These are phyloP conservation scores for Sanguinoderma infundibulare DNA, from an alignment of 1,284 basidiomycete genomes.

Conservation along the genomic window DNA sequence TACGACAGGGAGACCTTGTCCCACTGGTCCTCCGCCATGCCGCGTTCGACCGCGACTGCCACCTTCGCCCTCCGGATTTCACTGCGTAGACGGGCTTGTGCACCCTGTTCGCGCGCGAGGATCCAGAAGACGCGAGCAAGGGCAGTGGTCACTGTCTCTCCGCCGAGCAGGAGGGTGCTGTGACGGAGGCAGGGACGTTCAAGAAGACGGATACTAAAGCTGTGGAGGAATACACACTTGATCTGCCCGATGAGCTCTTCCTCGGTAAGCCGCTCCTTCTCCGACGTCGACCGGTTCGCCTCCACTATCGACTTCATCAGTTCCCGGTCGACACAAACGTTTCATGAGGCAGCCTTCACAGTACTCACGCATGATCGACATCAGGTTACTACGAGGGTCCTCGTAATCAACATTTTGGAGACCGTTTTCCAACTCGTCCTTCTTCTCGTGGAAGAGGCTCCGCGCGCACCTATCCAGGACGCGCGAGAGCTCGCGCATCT, in stretches of 20 bases:
- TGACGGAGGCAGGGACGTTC: neutral
- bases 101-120: slow-evolving; percentile 30
- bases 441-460: slow-evolving; percentile 28
- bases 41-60: slow-evolving; percentile 4
- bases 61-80: slow-evolving; percentile 32
- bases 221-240: slow-evolving; percentile 18
- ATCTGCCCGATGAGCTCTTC: slow-evolving; percentile 31
- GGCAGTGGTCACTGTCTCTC: slow-evolving; percentile 36
- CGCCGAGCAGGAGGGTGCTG: slow-evolving; percentile 36
- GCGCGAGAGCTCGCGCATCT: slow-evolving; percentile 22
- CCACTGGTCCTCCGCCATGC: slow-evolving; percentile 5
- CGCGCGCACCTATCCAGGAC: slow-evolving; percentile 24
- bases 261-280: slow-evolving; percentile 25
- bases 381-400: slow-evolving; percentile 28
- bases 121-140: slow-evolving; percentile 33
- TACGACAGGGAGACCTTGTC: slow-evolving; percentile 25
- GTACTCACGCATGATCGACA: slow-evolving; percentile 34
- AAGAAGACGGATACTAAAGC: neutral
- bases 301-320: slow-evolving; percentile 15
- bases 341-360: neutral
- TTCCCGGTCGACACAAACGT: too few species aligned
- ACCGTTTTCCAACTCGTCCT: slow-evolving; percentile 11
- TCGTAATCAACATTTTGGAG: neutral
- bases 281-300: slow-evolving; percentile 24
- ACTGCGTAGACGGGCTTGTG: slow-evolving; percentile 33